A percentile compares a stretch with the other conserved stretches of the same genome.
These are phyloP conservation scores for Termitomyces sp. DNA, from an alignment of 768 basidiomycete species.

Conservation along the genomic window DNA sequence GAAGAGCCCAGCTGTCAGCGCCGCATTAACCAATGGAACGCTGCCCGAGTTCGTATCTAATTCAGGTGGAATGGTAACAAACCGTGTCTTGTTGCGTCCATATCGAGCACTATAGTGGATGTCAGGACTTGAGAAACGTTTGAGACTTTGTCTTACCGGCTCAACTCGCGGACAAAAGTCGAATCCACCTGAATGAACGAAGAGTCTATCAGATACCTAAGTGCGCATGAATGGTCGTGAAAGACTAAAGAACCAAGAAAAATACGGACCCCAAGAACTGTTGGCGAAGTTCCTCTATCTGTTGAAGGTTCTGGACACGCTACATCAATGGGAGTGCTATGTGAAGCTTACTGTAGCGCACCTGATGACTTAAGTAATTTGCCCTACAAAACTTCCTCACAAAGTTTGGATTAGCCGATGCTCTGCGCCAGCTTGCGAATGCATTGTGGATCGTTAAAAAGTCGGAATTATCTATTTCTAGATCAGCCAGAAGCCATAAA, in stretches of 20 bases:
- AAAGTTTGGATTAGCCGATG: conserved; percentile 53
- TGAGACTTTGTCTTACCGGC: conserved; percentile 34
- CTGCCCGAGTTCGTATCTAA: conserved; percentile 68
- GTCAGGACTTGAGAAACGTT: background rate
- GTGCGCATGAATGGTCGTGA: conserved; percentile 4
- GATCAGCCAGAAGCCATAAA: background rate
- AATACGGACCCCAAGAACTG: conserved; percentile 67
- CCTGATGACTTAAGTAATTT: conserved; percentile 83
- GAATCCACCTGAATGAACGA: conserved; percentile 70
- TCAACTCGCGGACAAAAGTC: conserved; percentile 64
- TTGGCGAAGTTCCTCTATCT: conserved; percentile 93
- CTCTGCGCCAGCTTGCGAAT: conserved; percentile 81
- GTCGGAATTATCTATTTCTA: conserved; percentile 76
- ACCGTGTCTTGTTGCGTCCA: conserved; percentile 67
- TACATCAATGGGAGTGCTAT: background rate
- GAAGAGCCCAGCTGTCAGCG: conserved; percentile 81
- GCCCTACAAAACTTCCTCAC: conserved; percentile 73
- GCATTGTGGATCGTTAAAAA: conserved; percentile 92
- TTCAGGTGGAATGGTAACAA: conserved; percentile 68
- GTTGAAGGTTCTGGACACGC: conserved; percentile 69
- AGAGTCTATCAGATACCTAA: conserved; percentile 84
- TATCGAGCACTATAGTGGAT: conserved; percentile 49
- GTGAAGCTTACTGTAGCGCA: conserved; percentile 21
- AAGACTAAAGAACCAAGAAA: background rate
- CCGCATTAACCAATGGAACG: conserved; percentile 65